Percentiles rank a stretch among this genome's conserved stretches.
Conservation (phyloP, 2,329 filamentous ascomycete genomes). For the Pseudonectria foliicola region DNA sequence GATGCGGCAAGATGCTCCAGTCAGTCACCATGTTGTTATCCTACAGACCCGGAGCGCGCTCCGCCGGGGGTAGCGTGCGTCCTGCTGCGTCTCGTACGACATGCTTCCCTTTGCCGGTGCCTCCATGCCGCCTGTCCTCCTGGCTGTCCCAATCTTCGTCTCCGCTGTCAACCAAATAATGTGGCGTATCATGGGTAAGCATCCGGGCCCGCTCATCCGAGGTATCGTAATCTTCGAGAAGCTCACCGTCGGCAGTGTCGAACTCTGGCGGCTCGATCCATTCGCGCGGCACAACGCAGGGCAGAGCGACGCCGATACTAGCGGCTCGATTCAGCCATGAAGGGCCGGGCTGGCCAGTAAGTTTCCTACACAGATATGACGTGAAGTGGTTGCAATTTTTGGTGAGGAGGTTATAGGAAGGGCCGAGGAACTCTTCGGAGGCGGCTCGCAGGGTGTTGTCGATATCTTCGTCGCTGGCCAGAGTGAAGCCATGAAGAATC, state of each 20-base stretch:
- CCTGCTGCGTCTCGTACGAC: conserved; percentile 43
- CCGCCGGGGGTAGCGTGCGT: conserved; percentile 43
- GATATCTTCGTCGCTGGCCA: conserved; percentile 62
- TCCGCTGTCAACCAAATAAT: conserved; percentile 23
- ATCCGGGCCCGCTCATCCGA: conserved; percentile 51
- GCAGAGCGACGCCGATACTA: conserved; percentile 72
- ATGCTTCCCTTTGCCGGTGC: conserved; percentile 38
- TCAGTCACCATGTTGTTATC: neutral
- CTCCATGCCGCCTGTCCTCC: conserved; percentile 34
- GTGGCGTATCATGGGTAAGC: conserved; percentile 38
- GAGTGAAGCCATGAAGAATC: conserved; percentile 73
- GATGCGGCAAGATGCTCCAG: neutral
- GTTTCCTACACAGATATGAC: conserved; percentile 62
- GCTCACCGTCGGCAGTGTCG: conserved; percentile 63
- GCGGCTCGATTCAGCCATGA: conserved; percentile 77
- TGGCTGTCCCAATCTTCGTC: conserved; percentile 39
- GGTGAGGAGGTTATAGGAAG: conserved; percentile 72
- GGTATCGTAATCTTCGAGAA: conserved; percentile 51
- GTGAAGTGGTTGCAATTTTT: conserved; percentile 90
- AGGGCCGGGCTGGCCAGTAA: conserved; percentile 65
- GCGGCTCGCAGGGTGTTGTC: conserved; percentile 61
- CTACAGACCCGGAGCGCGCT: conserved; percentile 38
- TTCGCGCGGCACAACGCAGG: conserved; percentile 74
- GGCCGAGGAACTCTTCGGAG: conserved; percentile 66
- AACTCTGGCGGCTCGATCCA: conserved; percentile 77